These are phyloP conservation scores for Cercospora nicotianae DNA, from an alignment of 2,329 filamentous ascomycete species.

Conservation along the genomic window DNA sequence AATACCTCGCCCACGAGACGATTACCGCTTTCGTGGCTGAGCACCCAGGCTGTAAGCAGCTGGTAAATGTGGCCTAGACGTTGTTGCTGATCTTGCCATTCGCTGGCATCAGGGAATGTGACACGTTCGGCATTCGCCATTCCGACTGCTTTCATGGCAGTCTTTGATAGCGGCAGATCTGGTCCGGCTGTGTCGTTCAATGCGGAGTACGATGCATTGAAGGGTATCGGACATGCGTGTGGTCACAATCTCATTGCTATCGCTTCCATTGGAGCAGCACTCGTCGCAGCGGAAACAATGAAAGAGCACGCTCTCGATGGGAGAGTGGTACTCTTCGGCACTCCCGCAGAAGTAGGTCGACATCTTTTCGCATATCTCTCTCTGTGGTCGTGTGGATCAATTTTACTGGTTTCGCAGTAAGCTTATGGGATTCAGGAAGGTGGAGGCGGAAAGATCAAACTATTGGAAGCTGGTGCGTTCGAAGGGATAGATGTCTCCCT, in stretches of 20 bases:
- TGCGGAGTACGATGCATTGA: constrained; percentile 43
- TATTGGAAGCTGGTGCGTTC: constrained; percentile 49
- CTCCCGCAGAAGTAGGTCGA: constrained; percentile 44
- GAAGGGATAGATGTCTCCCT: constrained; percentile 40
- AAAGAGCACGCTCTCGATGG: constrained; percentile 35
- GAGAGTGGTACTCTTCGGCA: constrained; percentile 46
- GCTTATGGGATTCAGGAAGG: constrained; percentile 20
- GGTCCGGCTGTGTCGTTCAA: constrained; percentile 44
- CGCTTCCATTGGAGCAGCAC: constrained; percentile 42
- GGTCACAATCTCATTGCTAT: constrained; percentile 50
- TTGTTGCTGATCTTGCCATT: constrained; percentile 30
- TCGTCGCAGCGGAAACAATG: constrained; percentile 41
- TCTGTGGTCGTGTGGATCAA: not conserved
- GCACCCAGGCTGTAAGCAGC: constrained; percentile 1
- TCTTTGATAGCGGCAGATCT: constrained; percentile 48
- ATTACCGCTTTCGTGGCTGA: not conserved
- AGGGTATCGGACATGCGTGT: constrained; percentile 47
- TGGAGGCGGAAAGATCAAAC: constrained; percentile 44
- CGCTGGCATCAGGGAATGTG: constrained; percentile 45
- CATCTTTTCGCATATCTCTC: not conserved
- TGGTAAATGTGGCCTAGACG: too few relatives aligned
- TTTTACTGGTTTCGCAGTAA: not conserved
- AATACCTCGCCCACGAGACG: constrained; percentile 5
- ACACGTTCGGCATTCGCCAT: constrained; percentile 54
- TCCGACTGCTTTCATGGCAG: constrained; percentile 55